Base-by-base conservation (phyloP, 805 yeast genomes). In the Cyberlindnera mrakii region DNA sequence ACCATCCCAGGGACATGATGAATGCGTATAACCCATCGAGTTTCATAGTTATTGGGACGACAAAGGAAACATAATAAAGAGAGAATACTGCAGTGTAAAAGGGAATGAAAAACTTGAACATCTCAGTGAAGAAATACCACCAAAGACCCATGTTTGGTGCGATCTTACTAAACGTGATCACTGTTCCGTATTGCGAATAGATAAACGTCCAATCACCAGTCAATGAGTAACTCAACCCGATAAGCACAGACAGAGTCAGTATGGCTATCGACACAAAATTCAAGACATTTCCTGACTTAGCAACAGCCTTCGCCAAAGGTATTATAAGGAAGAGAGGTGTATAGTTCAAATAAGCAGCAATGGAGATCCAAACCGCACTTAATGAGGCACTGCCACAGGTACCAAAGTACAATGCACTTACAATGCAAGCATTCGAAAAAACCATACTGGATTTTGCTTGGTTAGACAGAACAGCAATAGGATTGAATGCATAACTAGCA, bases 121-220 rank as follows among this genome's bases (percentile, higher is more conserved):
- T 85, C 63, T 93, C 99, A 34, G 91, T 85, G 69, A 93, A 93
- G 55, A 90, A 80, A 67, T 93, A 93, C 99, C 99, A 93, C 99
- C 99, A 93, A 17, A 93, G 68, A 0, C 99, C 99, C 51, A 93
- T 62, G 63, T 93, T 93, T 23, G 99, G 99, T 5, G 81, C 72
- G 47, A 89, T 77, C 49, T 87, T 90, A 32, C 72, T 72, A 54
- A 86, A 82, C 19, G 68, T 66, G 6, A 87, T 57, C 6, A 75
- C 63, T 4, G 78, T 70, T 14, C 82, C 80, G 56, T 82, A 87
- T 33, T 77, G 72, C 9, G 77, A 64, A 30, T 55, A 44, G n/a
- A 85, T 37, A 55, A 80, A 78, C 42, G 64, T 59, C 65, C 71
- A 66, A 29, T 70, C 62, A 32, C 62, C 65, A 16, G 71, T 63